Evolutionary conservation across 345 rosid species (phyloP).

Genomic region (Salix dunnii): DNA sequence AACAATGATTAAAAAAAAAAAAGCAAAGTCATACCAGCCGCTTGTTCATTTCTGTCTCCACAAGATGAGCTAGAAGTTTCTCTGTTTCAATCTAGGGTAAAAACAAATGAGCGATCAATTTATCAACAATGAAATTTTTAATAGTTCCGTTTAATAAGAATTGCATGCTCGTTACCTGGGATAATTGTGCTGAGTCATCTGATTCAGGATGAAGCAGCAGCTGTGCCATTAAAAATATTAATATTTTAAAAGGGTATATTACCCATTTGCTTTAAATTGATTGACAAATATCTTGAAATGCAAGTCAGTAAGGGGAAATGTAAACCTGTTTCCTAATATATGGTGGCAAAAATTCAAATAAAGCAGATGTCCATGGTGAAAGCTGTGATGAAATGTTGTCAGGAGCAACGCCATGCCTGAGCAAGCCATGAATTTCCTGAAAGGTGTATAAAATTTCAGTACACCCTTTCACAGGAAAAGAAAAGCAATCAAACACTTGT

Average conservation of each 20-base stretch:
- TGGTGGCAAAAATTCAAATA: conserved; percentile 81
- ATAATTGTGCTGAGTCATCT: conserved; percentile 99
- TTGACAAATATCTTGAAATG: conserved; percentile 2
- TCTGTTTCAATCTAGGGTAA: conserved; percentile 82
- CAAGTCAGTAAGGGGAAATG: conserved; percentile 7
- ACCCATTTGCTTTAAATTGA: conserved; percentile 2
- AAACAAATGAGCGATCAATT: conserved; percentile 15
- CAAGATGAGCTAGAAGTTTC: conserved; percentile 94
- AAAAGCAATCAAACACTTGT: neutral
- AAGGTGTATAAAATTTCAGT: conserved; percentile 16
- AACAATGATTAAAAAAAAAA: neutral
- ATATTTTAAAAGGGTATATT: conserved; percentile 15
- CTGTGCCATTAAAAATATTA: conserved; percentile 46
- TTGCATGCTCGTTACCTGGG: conserved; percentile 61
- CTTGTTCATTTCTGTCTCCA: conserved; percentile 90
- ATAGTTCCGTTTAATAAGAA: conserved; percentile 1
- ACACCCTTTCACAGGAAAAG: neutral
- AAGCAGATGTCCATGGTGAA: conserved; percentile 98
- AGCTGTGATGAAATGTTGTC: conserved; percentile 80
- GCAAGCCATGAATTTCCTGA: conserved; percentile 83
- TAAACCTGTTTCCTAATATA: conserved; percentile 86
- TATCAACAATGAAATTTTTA: conserved; percentile 15
- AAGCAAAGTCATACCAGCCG: conserved; percentile 51
- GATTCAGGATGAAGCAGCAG: conserved; percentile 91
- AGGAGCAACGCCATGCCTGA: conserved; percentile 62